phyloP scores from a whole-genome alignment of 2,329 filamentous ascomycete species.

The Trichoderma harzianum region DNA sequence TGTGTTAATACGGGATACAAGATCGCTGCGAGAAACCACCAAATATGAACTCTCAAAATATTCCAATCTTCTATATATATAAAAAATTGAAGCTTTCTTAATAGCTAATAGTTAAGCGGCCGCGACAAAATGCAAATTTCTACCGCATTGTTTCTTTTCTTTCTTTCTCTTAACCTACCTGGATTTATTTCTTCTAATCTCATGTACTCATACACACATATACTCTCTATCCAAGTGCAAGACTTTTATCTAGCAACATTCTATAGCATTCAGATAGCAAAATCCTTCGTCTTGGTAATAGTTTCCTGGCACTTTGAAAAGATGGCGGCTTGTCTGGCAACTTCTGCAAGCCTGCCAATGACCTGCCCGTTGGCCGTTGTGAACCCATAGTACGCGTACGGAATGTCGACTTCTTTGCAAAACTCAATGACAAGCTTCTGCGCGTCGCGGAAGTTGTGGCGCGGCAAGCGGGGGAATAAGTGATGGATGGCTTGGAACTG shows the following conservation, averaged over 20 bases:
- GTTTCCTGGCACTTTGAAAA: slow-evolving; percentile 18
- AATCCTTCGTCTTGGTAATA: not conserved
- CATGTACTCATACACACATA: not conserved
- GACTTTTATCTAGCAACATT: not conserved
- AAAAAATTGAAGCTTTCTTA: not conserved
- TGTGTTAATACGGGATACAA: not conserved
- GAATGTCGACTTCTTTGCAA: slow-evolving; percentile 18
- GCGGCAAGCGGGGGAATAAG: slow-evolving; percentile 63
- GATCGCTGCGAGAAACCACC: not conserved
- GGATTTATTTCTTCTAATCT: not conserved
- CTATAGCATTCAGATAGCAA: not conserved
- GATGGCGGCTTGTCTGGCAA: slow-evolving; percentile 18
- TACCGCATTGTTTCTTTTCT: not conserved
- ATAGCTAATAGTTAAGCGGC: not conserved
- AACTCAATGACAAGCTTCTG: slow-evolving; percentile 37
- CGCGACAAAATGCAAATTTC: not conserved
- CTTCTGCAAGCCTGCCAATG: slow-evolving; percentile 19
- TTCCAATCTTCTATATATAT: too few relatives aligned
- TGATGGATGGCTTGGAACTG: slow-evolving; percentile 73
- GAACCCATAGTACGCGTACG: slow-evolving; percentile 19
- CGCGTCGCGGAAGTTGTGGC: slow-evolving; percentile 62
- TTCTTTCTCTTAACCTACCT: not conserved
- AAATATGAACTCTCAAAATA: not conserved
- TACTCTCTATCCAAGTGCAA: not conserved
- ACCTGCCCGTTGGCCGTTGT: slow-evolving; percentile 18